Percentiles rank a stretch among this genome's conserved stretches.
Conservation (phyloP, 1,284 basidiomycete genomes). For the Afroboletus lepidellus region DNA sequence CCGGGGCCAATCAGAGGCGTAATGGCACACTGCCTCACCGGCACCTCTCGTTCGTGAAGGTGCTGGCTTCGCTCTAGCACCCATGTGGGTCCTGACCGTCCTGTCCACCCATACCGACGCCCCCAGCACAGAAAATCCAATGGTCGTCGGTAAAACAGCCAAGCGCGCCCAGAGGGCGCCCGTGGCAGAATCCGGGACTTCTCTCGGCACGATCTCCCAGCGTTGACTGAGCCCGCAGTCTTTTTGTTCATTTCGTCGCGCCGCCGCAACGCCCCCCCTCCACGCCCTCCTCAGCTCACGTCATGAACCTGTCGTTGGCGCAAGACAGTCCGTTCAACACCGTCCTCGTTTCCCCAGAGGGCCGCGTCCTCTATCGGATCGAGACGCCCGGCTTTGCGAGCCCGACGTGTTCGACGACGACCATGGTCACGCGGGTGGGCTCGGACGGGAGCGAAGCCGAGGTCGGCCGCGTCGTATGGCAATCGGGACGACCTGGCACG, state of each 20-base stretch:
- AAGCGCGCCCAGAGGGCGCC: constrained; percentile 19
- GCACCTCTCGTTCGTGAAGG: constrained; percentile 6
- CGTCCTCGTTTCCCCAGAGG: constrained; percentile 31
- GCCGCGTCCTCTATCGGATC: constrained; percentile 30
- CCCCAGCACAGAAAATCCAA: constrained; percentile 1
- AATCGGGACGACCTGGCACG: constrained; percentile 28
- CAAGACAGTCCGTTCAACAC: constrained; percentile 35
- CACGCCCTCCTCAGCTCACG: background rate
- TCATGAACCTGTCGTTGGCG: constrained; percentile 34
- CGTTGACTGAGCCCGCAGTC: constrained; percentile 9
- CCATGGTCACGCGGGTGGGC: constrained; percentile 27
- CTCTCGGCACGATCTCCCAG: constrained; percentile 31
- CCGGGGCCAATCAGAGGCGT: constrained; percentile 26
- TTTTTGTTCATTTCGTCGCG: constrained; percentile 7
- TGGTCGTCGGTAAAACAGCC: constrained; percentile 1
- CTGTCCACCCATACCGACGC: constrained; percentile 2
- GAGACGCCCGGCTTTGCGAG: constrained; percentile 23
- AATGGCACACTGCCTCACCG: constrained; percentile 30
- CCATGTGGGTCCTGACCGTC: background rate
- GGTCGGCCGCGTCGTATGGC: constrained; percentile 31
- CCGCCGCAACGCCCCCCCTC: constrained; percentile 10
- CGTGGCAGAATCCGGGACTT: constrained; percentile 36
- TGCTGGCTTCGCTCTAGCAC: constrained; percentile 10
- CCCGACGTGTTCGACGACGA: constrained; percentile 15
- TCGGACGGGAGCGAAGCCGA: constrained; percentile 28